Evolutionary conservation across 169 alveolate genomes (phyloP).

Genomic region (Amoebophrya sp.): DNA sequence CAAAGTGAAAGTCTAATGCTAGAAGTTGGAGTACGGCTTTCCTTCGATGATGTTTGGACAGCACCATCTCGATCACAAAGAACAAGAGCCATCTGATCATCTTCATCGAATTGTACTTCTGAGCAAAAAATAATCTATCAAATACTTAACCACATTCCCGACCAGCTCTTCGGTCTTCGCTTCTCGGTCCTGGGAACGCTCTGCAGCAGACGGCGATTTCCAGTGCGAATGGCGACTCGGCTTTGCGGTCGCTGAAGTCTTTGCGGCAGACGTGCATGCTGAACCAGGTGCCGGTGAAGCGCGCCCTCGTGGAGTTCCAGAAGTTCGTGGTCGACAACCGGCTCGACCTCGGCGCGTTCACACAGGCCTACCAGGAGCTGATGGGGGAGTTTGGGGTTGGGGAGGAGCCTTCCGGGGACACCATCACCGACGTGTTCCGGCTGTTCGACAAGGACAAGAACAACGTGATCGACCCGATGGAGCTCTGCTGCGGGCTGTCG

Average conservation of each 20-base stretch:
- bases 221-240: neutral
- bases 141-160: too few relatives aligned
- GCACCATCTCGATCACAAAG: too few relatives aligned
- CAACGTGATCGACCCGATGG: slow-evolving; percentile 14
- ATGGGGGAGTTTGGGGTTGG: neutral
- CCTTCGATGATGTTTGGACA: too few relatives aligned
- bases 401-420: neutral
- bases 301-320: neutral
- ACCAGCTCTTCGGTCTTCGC: too few relatives aligned
- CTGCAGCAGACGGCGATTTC: too few relatives aligned
- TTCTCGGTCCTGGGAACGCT: too few relatives aligned
- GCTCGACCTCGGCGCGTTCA: neutral
- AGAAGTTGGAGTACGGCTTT: too few relatives aligned
- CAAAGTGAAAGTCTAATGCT: too few relatives aligned
- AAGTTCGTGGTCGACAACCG: neutral
- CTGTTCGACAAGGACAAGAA: slow-evolving; percentile 11
- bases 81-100: too few relatives aligned
- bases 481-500: neutral
- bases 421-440: neutral
- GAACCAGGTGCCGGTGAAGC: neutral
- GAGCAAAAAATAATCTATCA: too few relatives aligned
- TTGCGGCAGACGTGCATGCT: neutral
- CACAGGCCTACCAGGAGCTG: neutral
- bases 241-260: neutral
- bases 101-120: too few relatives aligned